Conservation (phyloP, 2,329 filamentous ascomycete genomes). For the Didymella pinodella region DNA sequence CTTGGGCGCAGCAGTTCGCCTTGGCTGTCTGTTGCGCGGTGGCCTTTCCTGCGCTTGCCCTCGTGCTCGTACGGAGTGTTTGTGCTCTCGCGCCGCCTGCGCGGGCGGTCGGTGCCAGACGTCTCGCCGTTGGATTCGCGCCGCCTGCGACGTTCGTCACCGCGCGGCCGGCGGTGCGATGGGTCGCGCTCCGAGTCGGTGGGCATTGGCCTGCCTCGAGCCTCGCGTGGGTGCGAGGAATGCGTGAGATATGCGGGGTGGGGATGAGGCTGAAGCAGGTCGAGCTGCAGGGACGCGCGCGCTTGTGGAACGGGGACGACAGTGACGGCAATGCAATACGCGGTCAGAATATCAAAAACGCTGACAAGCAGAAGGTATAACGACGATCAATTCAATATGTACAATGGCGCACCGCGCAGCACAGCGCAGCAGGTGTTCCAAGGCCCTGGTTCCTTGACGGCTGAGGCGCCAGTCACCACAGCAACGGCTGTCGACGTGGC, state of each 20-base stretch:
- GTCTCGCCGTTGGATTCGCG: conserved; percentile 39
- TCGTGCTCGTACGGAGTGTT: conserved; percentile 36
- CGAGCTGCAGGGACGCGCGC: conserved; percentile 3
- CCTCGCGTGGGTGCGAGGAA: conserved; percentile 6
- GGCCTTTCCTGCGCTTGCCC: conserved; percentile 43
- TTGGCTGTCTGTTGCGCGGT: conserved; percentile 52
- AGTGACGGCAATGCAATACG: neutral
- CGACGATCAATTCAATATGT: conserved; percentile 33
- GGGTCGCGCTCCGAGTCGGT: conserved; percentile 27
- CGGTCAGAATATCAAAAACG: conserved; percentile 6
- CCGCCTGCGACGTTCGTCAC: conserved; percentile 41
- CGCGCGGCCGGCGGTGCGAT: conserved; percentile 34
- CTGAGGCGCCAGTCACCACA: conserved; percentile 41
- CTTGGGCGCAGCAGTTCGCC: conserved; percentile 41
- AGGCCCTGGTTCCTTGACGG: conserved; percentile 20
- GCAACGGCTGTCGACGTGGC: conserved; percentile 43
- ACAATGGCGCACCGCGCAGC: conserved; percentile 24
- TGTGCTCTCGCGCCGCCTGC: conserved; percentile 28
- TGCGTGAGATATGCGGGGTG: conserved; percentile 28
- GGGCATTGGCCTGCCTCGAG: conserved; percentile 3
- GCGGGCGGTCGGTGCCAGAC: conserved; percentile 32
- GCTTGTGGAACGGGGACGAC: neutral
- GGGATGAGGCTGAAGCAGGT: conserved; percentile 12
- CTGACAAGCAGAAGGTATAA: conserved; percentile 4
- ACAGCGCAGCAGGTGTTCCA: conserved; percentile 1